Evolutionary conservation across 129 eudicot species (phyloP).

Genomic region (Smallanthus sonchifolius): DNA sequence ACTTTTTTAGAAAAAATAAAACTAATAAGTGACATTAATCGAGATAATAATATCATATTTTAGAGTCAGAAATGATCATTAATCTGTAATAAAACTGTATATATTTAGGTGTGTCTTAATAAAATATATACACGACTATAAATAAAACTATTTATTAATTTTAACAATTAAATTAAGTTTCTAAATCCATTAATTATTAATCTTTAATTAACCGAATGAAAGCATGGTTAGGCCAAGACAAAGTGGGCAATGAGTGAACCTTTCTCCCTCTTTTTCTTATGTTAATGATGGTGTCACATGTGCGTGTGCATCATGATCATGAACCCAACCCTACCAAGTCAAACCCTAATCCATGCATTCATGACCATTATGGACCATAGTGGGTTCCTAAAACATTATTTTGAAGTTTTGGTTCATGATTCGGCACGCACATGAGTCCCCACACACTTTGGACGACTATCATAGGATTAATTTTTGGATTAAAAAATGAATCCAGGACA

Average conservation of each 20-base stretch:
- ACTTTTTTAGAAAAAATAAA: not conserved
- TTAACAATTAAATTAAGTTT: not conserved
- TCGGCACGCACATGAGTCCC: slow-evolving; percentile 33
- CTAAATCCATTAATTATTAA: not conserved
- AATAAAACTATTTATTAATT: not conserved
- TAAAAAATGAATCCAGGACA: not conserved
- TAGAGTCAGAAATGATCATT: not conserved
- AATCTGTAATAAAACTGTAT: no score
- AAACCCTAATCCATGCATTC: slow-evolving; percentile 38
- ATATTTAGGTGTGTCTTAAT: no score
- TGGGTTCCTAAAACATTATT: slow-evolving; percentile 38
- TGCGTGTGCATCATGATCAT: slow-evolving; percentile 30
- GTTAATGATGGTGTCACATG: slow-evolving; percentile 40
- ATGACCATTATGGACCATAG: slow-evolving; percentile 39
- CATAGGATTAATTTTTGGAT: not conserved
- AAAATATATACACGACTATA: no score
- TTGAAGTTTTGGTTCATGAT: slow-evolving; percentile 26
- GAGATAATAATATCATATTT: not conserved
- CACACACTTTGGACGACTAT: slow-evolving; percentile 10
- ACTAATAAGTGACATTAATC: not conserved
- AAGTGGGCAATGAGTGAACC: slow-evolving; percentile 34
- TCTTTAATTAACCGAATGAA: not conserved
- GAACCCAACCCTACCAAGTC: slow-evolving; percentile 31
- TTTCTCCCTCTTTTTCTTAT: slow-evolving; percentile 17
- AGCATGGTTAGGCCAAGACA: slow-evolving; percentile 20